A percentile compares a stretch with the other conserved stretches of the same genome.
These are phyloP conservation scores for Naegleria gruberi DNA, from an alignment of 208 protist genomes.

Conservation along the genomic window DNA sequence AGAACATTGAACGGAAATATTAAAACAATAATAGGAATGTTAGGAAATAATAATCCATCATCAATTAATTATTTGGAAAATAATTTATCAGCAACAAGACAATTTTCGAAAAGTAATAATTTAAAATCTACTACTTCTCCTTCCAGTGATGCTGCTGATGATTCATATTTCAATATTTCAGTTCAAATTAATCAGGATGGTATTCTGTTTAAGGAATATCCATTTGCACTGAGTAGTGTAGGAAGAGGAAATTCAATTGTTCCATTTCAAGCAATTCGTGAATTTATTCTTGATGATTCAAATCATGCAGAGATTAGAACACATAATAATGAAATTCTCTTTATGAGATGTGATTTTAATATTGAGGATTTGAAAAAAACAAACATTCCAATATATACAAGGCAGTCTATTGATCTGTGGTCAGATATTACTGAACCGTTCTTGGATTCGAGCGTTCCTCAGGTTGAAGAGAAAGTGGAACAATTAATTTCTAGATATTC, in stretches of 20 bases:
- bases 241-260: neutral
- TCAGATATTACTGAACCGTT: neutral
- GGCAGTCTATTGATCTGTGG: neutral
- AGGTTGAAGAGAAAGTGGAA: neutral
- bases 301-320: neutral
- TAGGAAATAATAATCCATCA: too few relatives aligned
- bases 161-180: neutral
- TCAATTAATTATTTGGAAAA: too few relatives aligned
- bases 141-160: too few relatives aligned
- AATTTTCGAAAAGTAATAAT: too few relatives aligned
- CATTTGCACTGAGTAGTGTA: neutral
- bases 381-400: neutral
- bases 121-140: too few relatives aligned
- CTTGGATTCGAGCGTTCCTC: neutral
- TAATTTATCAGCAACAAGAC: too few relatives aligned
- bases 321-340: neutral
- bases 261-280: neutral
- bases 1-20: too few relatives aligned
- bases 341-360: neutral
- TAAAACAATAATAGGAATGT: too few relatives aligned
- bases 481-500: neutral
- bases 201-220: neutral
- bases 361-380: neutral
- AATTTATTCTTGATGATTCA: neutral
- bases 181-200: neutral